Percentiles rank a stretch among this genome's conserved stretches.
These are phyloP conservation scores for Ustilago nuda DNA, from an alignment of 1,284 basidiomycete genomes.

Conservation along the genomic window DNA sequence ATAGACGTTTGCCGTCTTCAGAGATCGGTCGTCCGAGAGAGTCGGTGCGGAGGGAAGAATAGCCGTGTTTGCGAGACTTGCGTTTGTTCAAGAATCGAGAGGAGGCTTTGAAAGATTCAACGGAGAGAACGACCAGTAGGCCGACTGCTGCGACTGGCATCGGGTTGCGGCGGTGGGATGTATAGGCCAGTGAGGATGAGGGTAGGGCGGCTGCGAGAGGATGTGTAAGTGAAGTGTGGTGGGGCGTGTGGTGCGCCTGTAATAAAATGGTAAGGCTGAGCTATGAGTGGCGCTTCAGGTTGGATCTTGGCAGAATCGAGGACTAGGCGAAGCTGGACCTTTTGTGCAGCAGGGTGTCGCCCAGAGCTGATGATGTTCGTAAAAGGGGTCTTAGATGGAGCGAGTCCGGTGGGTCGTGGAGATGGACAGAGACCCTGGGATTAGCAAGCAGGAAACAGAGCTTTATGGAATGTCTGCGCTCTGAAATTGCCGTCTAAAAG, in stretches of 20 bases:
- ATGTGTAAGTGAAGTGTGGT: neutral
- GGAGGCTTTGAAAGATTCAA: slow-evolving; percentile 49
- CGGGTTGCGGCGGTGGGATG: neutral
- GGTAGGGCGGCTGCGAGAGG: neutral
- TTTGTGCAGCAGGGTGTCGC: neutral
- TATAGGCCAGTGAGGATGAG: neutral
- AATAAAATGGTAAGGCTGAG: neutral
- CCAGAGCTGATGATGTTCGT: neutral
- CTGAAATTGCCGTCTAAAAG: neutral
- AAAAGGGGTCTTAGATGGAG: neutral
- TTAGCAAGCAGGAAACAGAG: no score
- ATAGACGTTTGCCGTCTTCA: slow-evolving; percentile 41
- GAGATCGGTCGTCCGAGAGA: slow-evolving; percentile 40
- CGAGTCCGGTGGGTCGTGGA: neutral
- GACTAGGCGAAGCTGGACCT: neutral
- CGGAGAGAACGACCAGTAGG: slow-evolving; percentile 42
- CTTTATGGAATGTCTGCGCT: neutral
- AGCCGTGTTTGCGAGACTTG: slow-evolving; percentile 50
- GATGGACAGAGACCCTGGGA: no score
- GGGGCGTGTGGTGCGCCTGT: neutral
- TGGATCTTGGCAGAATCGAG: neutral
- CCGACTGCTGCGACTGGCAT: slow-evolving; percentile 44
- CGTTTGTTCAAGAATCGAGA: slow-evolving; percentile 43
- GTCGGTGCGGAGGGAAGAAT: slow-evolving; percentile 45
- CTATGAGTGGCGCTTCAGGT: neutral